Percentiles rank a stretch among this genome's conserved stretches.
Conservation (phyloP, 2,329 filamentous ascomycete species). For the Penicillium sp. region DNA sequence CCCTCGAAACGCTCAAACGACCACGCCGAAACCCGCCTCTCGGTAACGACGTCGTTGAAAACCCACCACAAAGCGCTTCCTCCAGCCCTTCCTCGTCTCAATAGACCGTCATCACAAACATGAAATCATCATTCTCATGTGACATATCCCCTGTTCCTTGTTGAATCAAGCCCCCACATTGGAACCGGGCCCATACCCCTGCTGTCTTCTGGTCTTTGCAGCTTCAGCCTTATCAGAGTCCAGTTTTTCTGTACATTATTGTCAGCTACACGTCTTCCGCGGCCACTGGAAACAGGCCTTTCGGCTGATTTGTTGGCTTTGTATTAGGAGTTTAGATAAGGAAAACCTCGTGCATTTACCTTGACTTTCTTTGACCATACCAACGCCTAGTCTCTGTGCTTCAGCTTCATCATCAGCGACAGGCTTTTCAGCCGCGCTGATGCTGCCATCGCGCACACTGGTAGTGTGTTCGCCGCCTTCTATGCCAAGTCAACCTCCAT, state of each 20-base stretch:
- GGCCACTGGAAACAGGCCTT: conserved; percentile 3
- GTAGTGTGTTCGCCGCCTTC: conserved; percentile 29
- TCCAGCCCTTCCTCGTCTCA: conserved; percentile 34
- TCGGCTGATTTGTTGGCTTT: conserved; percentile 16
- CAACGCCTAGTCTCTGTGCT: conserved; percentile 52
- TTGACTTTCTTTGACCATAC: conserved; percentile 43
- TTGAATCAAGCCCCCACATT: conserved; percentile 48
- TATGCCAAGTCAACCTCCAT: background rate
- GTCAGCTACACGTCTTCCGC: conserved; percentile 28
- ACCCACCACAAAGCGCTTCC: conserved; percentile 31
- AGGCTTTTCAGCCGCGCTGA: conserved; percentile 25
- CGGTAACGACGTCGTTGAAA: conserved; percentile 26
- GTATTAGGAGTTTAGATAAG: conserved; percentile 29
- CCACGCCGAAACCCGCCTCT: conserved; percentile 62
- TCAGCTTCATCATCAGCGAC: conserved; percentile 47
- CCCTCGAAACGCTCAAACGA: conserved; percentile 74
- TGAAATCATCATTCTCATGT: conserved; percentile 10
- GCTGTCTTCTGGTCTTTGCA: conserved; percentile 44
- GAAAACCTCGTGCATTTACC: conserved; percentile 23
- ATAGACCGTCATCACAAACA: conserved; percentile 22
- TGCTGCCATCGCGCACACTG: conserved; percentile 25
- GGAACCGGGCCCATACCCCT: conserved; percentile 52
- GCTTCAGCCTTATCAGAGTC: conserved; percentile 35
- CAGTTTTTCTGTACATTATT: conserved; percentile 39
- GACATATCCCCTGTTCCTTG: conserved; percentile 6